These are phyloP conservation scores for Hippophae rhamnoides DNA, from an alignment of 306 rosid genomes.

Conservation along the genomic window DNA sequence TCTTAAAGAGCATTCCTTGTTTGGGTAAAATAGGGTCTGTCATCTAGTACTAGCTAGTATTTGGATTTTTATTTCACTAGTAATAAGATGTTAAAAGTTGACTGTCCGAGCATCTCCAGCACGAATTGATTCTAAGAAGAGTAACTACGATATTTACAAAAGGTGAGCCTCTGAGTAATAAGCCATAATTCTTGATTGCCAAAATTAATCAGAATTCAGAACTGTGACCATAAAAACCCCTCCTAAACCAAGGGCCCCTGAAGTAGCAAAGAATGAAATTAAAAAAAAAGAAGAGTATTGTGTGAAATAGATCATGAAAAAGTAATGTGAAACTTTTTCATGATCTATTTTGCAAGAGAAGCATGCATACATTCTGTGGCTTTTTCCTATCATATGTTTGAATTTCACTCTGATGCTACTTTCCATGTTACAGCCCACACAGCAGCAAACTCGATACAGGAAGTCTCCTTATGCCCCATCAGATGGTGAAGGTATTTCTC, in stretches of 20 bases:
- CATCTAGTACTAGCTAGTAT: not conserved
- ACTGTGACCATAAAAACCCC: too few relatives aligned
- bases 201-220: too few relatives aligned
- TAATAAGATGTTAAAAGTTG: not conserved
- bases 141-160: too few relatives aligned
- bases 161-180: too few relatives aligned
- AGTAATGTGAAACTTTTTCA: not conserved
- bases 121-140: too few relatives aligned
- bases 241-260: too few relatives aligned
- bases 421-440: constrained; percentile 57
- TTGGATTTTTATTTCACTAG: not conserved
- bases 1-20: too few relatives aligned
- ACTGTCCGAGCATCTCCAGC: too few relatives aligned
- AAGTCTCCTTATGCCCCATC: constrained; percentile 88
- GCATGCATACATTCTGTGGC: constrained; percentile 1
- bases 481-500: constrained; percentile 59
- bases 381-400: not conserved
- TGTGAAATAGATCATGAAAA: too few relatives aligned
- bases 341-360: not conserved
- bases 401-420: not conserved
- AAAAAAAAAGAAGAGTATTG: too few relatives aligned
- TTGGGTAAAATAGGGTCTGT: not conserved
- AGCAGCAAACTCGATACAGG: constrained; percentile 92
- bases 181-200: too few relatives aligned
- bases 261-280: too few relatives aligned